phyloP scores from a whole-genome alignment of 176 grass and related monocot genomes.

The Puccinellia tenuiflora region DNA sequence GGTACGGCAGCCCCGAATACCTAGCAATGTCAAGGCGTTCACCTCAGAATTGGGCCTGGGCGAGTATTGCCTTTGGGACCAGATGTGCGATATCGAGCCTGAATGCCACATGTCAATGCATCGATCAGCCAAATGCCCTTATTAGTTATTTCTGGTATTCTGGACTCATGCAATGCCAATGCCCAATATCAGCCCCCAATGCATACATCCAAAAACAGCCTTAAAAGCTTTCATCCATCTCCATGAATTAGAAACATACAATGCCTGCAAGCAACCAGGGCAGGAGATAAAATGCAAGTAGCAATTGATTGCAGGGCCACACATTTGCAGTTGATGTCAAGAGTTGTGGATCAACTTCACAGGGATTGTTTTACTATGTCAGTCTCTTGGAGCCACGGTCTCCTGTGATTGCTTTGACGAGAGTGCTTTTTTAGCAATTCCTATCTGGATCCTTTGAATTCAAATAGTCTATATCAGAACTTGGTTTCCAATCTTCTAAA shows the following conservation, averaged over 20 bases:
- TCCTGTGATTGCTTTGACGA: neutral
- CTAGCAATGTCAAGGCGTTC: no score
- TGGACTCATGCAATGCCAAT: no score
- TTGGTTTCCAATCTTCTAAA: neutral
- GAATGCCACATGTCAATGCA: no score
- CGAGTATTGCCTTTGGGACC: no score
- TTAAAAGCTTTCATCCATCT: neutral
- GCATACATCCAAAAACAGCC: no score
- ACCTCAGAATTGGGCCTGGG: no score
- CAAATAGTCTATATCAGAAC: neutral
- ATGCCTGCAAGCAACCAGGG: neutral
- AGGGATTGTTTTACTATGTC: neutral
- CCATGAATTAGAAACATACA: neutral
- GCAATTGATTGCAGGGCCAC: neutral
- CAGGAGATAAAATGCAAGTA: neutral
- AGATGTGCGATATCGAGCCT: no score
- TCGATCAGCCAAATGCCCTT: no score
- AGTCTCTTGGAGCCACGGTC: neutral
- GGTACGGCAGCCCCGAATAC: no score
- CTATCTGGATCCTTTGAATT: neutral
- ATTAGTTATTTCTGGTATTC: no score
- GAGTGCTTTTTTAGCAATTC: neutral
- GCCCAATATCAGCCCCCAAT: no score
- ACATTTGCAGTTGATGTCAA: slow-evolving; percentile 7
- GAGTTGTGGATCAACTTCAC: neutral